Evolutionary conservation across 2,329 filamentous ascomycete genomes (phyloP), one percentile per base, ranked within the genome.

Genomic region (Teratosphaeria destructans): DNA sequence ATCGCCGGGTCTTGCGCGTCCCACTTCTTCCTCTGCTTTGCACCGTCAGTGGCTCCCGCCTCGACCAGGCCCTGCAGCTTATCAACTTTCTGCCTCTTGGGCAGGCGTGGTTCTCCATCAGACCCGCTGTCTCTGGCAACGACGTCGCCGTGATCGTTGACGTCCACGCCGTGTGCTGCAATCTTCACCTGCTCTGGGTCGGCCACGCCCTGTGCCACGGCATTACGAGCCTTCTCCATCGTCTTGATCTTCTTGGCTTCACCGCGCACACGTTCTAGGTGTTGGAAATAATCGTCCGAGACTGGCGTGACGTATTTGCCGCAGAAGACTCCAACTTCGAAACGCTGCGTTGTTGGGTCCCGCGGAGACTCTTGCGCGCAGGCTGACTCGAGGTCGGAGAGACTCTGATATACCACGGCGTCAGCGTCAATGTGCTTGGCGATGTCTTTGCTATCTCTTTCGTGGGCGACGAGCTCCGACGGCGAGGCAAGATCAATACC

Each of bases 281-380:
- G 89, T 65, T 89, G 84, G 66, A 96, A 94, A 76, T 96, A 96
- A 43, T 82, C 85, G 6, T 85, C 81, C 1, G 87, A 83, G 1
- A 96, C 88, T 0, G 85, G 84, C 0, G 93, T 96, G 62, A 89
- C 81, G 74, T 96, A 96, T 64, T 85, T 84, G 54, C 93, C 93
- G 70, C 86, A 90, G 77, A 97, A 96, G 8, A 96, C 92, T 58
- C 93, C 92, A 2, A 95, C 85, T 71, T 97, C 93, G 65, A 96
- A 96, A 59, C 86, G 79, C 63, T 82, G 78, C 8, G 79, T 79
- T 67, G 82, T 72, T 37, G 78, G 76, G 62, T 82, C 75, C 59
- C 81, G 76, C 56, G 85, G 81, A 62, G 84, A 85, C 3, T 89
- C 82, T 65, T 90, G 85, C 1, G 85, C 81, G 70, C 92, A 96